These are phyloP conservation scores for Gonium pectorale DNA, from an alignment of 139 green algal species.

Conservation along the genomic window DNA sequence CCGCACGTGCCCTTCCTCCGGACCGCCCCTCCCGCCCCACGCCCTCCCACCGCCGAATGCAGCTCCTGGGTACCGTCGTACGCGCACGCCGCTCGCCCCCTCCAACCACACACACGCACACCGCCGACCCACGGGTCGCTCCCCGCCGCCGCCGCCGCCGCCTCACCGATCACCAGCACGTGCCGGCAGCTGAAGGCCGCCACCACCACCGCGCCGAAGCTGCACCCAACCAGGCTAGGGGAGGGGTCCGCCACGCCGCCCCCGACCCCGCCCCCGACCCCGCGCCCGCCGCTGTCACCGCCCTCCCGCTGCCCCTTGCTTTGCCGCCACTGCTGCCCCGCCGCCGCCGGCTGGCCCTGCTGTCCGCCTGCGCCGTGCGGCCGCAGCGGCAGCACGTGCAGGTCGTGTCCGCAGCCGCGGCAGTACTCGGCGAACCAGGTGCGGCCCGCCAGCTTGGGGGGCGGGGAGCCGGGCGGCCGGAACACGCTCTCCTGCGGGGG, in stretches of 20 bases:
- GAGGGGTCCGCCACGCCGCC: neutral
- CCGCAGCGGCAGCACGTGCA: constrained; percentile 44
- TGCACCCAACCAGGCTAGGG: neutral
- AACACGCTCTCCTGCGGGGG: constrained; percentile 18
- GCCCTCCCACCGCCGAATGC: no score
- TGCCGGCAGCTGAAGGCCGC: constrained; percentile 38
- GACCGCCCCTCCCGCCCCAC: no score
- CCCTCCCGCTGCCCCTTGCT: no score
- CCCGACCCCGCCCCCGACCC: neutral
- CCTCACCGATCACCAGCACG: constrained; percentile 40
- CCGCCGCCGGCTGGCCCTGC: no score
- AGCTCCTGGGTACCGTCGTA: no score
- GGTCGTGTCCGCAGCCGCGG: constrained; percentile 73
- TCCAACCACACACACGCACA: no score
- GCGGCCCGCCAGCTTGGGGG: constrained; percentile 62
- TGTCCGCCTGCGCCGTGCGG: no score
- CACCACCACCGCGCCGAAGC: constrained; percentile 5
- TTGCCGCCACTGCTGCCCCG: neutral
- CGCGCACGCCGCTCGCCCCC: no score
- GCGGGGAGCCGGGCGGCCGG: neutral
- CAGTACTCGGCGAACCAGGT: constrained; percentile 84
- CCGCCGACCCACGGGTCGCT: neutral
- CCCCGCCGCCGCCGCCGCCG: neutral
- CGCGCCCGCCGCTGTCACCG: neutral
- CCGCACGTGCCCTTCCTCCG: no score